Evolutionary conservation across 345 rosid genomes (phyloP).

Genomic region (Balakata baccata): DNA sequence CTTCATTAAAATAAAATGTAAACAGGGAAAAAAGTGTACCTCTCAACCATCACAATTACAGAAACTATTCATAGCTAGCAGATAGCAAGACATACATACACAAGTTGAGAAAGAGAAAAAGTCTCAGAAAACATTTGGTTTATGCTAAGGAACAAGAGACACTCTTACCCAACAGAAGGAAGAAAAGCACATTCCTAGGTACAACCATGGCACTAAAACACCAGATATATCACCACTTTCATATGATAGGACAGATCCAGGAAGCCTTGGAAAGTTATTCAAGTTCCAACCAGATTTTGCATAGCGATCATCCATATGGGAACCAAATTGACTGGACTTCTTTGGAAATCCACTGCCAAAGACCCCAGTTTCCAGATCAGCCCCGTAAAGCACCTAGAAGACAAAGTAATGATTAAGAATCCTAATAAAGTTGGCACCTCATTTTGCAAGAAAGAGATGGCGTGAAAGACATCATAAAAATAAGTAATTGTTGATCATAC

Average conservation of each 20-base stretch:
- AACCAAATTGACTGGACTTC: constrained; percentile 37
- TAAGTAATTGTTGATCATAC: constrained; percentile 34
- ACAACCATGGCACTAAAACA: constrained; percentile 96
- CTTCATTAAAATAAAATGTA: not conserved
- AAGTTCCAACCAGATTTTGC: constrained; percentile 94
- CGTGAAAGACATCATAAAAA: not conserved
- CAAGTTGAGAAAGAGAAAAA: not conserved
- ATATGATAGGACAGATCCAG: constrained; percentile 78
- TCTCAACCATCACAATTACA: not conserved
- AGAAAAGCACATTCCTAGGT: constrained; percentile 98
- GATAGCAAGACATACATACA: not conserved
- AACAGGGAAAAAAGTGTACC: not conserved
- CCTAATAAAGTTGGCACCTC: constrained; percentile 13
- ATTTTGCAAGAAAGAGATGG: not conserved
- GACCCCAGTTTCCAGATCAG: constrained; percentile 92
- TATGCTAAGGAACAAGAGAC: not conserved
- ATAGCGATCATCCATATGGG: constrained; percentile 50
- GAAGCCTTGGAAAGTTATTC: constrained; percentile 94
- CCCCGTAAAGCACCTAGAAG: constrained; percentile 87
- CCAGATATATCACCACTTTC: constrained; percentile 98
- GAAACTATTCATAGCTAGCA: not conserved
- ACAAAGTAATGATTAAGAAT: constrained; percentile 14
- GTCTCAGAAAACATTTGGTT: not conserved
- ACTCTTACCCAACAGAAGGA: constrained; percentile 97
- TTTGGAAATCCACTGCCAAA: constrained; percentile 99